These are phyloP conservation scores for Nemania serpens DNA, from an alignment of 2,329 filamentous ascomycete species.

Conservation along the genomic window DNA sequence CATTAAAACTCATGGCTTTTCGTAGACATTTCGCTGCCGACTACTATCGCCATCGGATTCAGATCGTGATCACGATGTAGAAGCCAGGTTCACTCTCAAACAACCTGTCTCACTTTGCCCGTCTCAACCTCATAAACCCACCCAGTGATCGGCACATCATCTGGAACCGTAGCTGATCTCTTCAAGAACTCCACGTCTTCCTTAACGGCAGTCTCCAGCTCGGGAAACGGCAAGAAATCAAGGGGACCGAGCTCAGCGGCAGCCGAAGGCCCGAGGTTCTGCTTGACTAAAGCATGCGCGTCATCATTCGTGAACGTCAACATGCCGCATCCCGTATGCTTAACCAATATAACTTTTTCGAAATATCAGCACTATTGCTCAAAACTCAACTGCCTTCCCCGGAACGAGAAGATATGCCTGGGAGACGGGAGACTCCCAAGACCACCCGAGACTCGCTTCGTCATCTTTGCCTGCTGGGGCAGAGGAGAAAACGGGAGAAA, in stretches of 20 bases:
- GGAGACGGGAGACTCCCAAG: too few species aligned
- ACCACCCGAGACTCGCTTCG: too few species aligned
- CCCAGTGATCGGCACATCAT: slow-evolving; percentile 66
- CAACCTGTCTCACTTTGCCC: slow-evolving; percentile 61
- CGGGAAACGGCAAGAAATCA: slow-evolving; percentile 69
- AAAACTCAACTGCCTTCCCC: too few species aligned
- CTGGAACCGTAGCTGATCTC: slow-evolving; percentile 61
- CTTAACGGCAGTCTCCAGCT: slow-evolving; percentile 66
- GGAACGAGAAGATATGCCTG: too few species aligned
- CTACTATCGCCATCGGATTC: neutral
- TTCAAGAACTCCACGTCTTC: slow-evolving; percentile 70
- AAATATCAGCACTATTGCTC: neutral
- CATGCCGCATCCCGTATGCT: slow-evolving; percentile 78
- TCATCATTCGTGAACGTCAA: slow-evolving; percentile 67
- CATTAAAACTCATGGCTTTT: neutral
- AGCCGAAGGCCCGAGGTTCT: slow-evolving; percentile 61
- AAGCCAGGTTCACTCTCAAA: slow-evolving; percentile 34
- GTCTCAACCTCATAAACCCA: slow-evolving; percentile 82
- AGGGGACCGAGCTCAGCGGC: slow-evolving; percentile 50
- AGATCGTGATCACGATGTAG: too few species aligned
- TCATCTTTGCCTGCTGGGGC: too few species aligned
- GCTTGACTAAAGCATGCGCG: slow-evolving; percentile 58
- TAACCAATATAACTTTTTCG: slow-evolving; percentile 64
- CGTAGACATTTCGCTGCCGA: neutral
- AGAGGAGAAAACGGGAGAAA: too few species aligned